Evolutionary conservation across 768 basidiomycete species (phyloP).

Genomic region (Leccinellum rugosiceps): DNA sequence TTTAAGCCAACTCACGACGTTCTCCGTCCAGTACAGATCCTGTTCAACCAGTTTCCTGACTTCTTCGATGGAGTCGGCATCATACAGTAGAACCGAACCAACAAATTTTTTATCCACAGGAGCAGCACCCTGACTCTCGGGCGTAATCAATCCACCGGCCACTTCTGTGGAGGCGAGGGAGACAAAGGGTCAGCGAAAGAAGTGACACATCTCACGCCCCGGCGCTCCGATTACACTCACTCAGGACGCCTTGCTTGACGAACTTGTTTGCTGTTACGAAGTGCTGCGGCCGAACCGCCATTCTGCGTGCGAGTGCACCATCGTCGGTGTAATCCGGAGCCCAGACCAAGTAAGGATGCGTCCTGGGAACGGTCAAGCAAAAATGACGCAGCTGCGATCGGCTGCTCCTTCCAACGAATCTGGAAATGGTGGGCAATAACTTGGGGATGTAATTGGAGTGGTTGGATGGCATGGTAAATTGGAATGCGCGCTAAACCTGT

Average conservation of each 20-base stretch:
- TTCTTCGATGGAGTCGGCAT: slow-evolving; percentile 51
- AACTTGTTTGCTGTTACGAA: slow-evolving; percentile 42
- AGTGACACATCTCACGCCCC: slow-evolving; percentile 7
- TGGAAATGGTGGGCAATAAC: not conserved
- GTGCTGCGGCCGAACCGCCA: slow-evolving; percentile 54
- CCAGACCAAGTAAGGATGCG: slow-evolving; percentile 44
- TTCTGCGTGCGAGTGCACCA: slow-evolving; percentile 53
- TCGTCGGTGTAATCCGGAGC: slow-evolving; percentile 64
- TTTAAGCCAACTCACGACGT: slow-evolving; percentile 37
- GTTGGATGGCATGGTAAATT: not conserved
- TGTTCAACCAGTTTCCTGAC: slow-evolving; percentile 37
- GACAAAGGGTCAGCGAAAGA: slow-evolving; percentile 3
- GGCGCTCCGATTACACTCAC: slow-evolving; percentile 33
- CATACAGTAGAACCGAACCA: slow-evolving; percentile 55
- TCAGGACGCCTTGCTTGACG: slow-evolving; percentile 45
- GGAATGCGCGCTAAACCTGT: slow-evolving; percentile 1
- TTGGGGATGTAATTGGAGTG: not conserved
- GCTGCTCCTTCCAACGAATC: not conserved
- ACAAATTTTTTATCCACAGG: slow-evolving; percentile 52
- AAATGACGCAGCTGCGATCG: slow-evolving; percentile 13
- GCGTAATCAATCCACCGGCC: slow-evolving; percentile 56
- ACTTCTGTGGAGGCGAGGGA: slow-evolving; percentile 33
- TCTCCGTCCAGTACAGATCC: slow-evolving; percentile 42
- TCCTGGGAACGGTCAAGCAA: slow-evolving; percentile 4
- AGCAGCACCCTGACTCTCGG: slow-evolving; percentile 50